These are phyloP conservation scores for Plasmodium inui DNA, from an alignment of 169 alveolate species.

Conservation along the genomic window DNA sequence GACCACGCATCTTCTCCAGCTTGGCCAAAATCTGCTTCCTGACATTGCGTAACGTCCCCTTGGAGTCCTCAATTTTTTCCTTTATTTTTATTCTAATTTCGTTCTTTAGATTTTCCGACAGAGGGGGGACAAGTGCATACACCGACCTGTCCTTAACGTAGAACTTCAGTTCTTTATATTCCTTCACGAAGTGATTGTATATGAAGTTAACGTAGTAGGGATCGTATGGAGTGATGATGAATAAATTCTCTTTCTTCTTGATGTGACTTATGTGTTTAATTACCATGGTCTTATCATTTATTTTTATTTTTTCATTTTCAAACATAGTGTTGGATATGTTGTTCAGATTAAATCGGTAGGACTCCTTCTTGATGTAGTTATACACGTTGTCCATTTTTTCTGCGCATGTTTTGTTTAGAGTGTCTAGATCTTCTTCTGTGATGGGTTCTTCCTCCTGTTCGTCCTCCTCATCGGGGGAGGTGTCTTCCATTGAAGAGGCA, in stretches of 20 bases:
- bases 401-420: neutral
- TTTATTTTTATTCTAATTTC: slow-evolving; percentile 54
- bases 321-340: slow-evolving; percentile 50
- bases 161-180: slow-evolving; percentile 29
- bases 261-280: slow-evolving; percentile 60
- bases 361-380: slow-evolving; percentile 30
- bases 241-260: slow-evolving; percentile 36
- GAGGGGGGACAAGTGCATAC: slow-evolving; percentile 49
- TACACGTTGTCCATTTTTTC: slow-evolving; percentile 60
- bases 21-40: slow-evolving; percentile 38
- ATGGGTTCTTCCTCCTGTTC: neutral
- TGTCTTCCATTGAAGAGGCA: neutral
- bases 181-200: slow-evolving; percentile 43
- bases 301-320: slow-evolving; percentile 55
- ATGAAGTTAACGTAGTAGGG: slow-evolving; percentile 60
- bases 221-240: slow-evolving; percentile 52
- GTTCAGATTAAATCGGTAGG: slow-evolving; percentile 55
- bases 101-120: slow-evolving; percentile 57
- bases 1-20: slow-evolving; percentile 23
- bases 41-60: slow-evolving; percentile 31
- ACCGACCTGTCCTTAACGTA: slow-evolving; percentile 54
- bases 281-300: slow-evolving; percentile 12
- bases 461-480: neutral
- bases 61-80: slow-evolving; percentile 44
- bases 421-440: slow-evolving; percentile 43